Conservation (phyloP, 495 filamentous ascomycete species). For the Aspergillus nidulans region DNA sequence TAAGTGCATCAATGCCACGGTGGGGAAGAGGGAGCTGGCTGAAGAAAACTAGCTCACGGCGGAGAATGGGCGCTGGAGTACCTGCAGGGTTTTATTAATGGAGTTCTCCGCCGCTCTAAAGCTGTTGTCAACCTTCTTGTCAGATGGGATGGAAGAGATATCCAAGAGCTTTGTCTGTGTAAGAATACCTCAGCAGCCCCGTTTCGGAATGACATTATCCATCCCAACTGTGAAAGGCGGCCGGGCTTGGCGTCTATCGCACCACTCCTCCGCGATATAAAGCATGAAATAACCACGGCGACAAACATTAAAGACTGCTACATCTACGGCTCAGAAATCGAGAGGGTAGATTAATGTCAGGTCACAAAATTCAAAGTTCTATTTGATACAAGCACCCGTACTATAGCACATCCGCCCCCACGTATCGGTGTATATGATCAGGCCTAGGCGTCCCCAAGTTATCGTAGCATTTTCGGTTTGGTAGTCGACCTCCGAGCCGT, state of each 20-base stretch:
- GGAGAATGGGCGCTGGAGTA: not conserved
- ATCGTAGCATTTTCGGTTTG: conserved; percentile 10
- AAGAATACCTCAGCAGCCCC: not conserved
- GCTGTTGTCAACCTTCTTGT: not conserved
- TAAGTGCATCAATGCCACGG: conserved; percentile 32
- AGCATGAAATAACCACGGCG: not conserved
- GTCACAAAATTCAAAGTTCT: conserved; percentile 24
- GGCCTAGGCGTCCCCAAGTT: not conserved
- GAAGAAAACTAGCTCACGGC: not conserved
- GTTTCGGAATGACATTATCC: conserved; percentile 9
- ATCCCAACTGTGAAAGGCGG: not conserved
- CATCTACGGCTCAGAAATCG: not conserved
- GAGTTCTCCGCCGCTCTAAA: not conserved
- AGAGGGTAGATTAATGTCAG: not conserved
- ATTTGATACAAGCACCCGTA: conserved; percentile 35
- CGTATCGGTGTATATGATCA: conserved; percentile 23
- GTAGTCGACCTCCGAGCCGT: conserved; percentile 2
- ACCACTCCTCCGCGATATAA: not conserved
- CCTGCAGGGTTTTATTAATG: not conserved
- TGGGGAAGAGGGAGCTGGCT: conserved; percentile 10
- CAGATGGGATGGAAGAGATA: not conserved
- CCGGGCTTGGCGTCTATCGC: conserved; percentile 14
- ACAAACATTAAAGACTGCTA: not conserved
- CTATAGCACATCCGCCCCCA: conserved; percentile 8
- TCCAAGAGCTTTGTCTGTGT: not conserved